Evolutionary conservation across 2,329 filamentous ascomycete genomes (phyloP).

Genomic region (Chlorencoelia australis): DNA sequence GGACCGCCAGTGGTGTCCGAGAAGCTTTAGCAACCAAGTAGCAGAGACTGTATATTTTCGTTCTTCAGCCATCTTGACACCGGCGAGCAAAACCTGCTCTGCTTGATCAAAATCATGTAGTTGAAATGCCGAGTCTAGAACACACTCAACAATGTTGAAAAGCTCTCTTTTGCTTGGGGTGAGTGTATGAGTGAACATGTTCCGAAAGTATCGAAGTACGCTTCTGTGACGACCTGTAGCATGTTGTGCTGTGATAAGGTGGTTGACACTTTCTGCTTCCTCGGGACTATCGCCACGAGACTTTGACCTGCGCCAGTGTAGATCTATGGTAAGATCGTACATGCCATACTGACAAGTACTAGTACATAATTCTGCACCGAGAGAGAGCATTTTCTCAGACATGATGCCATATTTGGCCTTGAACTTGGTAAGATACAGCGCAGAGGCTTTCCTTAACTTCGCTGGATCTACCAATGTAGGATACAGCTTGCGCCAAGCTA

Average conservation of each 20-base stretch:
- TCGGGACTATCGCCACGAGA: constrained; percentile 6
- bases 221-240: constrained; percentile 12
- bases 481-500: neutral
- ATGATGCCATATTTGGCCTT: constrained; percentile 12
- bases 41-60: constrained; percentile 13
- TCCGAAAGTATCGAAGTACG: constrained; percentile 12
- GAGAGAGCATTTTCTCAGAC: constrained; percentile 4
- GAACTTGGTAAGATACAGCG: constrained; percentile 21
- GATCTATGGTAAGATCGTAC: constrained; percentile 13
- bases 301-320: constrained; percentile 16
- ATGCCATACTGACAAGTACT: constrained; percentile 13
- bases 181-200: constrained; percentile 12
- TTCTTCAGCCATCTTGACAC: constrained; percentile 14
- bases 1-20: constrained; percentile 22
- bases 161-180: constrained; percentile 14
- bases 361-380: constrained; percentile 17
- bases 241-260: constrained; percentile 18
- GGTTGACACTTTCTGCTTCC: neutral
- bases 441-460: constrained; percentile 15
- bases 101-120: constrained; percentile 10
- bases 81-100: constrained; percentile 18
- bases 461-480: neutral
- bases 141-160: constrained; percentile 10
- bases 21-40: constrained; percentile 19
- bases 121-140: constrained; percentile 17